Evolutionary conservation across 768 basidiomycete genomes (phyloP).

Genomic region (Dictyophora rubrovolvata): DNA sequence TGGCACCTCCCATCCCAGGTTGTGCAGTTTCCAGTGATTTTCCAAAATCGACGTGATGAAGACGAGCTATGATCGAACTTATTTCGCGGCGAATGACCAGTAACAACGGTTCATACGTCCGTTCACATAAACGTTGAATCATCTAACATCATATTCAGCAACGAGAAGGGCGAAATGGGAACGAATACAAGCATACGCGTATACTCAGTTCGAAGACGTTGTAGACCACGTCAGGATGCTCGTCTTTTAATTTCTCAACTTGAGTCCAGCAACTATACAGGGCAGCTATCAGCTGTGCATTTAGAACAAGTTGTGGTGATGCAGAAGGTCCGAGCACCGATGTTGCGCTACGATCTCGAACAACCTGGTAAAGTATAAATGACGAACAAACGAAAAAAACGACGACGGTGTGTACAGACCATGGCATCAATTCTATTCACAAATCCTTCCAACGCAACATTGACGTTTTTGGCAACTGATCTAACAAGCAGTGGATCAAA

Average conservation of each 20-base stretch:
- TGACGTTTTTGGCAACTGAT: constrained; percentile 66
- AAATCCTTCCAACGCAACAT: constrained; percentile 59
- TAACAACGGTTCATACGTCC: constrained; percentile 51
- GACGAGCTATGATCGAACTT: constrained; percentile 62
- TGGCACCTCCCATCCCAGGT: constrained; percentile 51
- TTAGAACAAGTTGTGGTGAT: constrained; percentile 67
- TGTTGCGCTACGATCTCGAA: constrained; percentile 68
- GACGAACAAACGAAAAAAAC: neutral
- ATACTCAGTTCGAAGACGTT: constrained; percentile 45
- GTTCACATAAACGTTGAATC: constrained; percentile 40
- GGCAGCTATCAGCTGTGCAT: constrained; percentile 69
- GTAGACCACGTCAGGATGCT: constrained; percentile 54
- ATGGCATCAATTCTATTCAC: constrained; percentile 52
- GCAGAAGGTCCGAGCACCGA: constrained; percentile 67
- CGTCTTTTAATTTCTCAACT: constrained; percentile 53
- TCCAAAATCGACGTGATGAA: constrained; percentile 80
- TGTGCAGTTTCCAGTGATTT: constrained; percentile 52
- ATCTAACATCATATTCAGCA: constrained; percentile 27
- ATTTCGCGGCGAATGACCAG: constrained; percentile 72
- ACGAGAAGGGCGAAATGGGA: neutral
- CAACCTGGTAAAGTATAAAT: constrained; percentile 36
- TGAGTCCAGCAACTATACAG: constrained; percentile 69
- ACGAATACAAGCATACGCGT: constrained; percentile 33
- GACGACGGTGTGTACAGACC: constrained; percentile 34
- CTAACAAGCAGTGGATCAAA: constrained; percentile 86